phyloP scores from a whole-genome alignment of 73 alveolate genomes.

The Paramecium sexaurelia region DNA sequence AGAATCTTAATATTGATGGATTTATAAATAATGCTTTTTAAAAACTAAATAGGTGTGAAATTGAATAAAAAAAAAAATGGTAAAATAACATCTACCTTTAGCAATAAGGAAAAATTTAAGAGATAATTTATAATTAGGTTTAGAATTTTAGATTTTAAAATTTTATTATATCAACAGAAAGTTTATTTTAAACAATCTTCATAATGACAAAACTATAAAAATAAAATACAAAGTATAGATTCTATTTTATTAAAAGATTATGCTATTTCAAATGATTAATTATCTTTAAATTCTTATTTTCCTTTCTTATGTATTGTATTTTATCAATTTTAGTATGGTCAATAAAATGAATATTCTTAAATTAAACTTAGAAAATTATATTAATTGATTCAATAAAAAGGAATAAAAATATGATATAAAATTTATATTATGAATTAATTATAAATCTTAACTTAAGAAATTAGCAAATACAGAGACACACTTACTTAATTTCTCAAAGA shows the following conservation, averaged over 20 bases:
- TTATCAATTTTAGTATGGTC: not conserved
- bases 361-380: not conserved
- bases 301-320: no score
- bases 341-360: not conserved
- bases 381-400: not conserved
- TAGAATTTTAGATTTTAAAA: no score
- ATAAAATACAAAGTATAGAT: not conserved
- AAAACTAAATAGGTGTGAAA: no score
- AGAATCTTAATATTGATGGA: no score
- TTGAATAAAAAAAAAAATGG: no score
- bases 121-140: no score
- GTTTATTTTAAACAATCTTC: no score
- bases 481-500: constrained; percentile 33
- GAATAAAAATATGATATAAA: not conserved
- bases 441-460: not conserved
- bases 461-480: constrained; percentile 37
- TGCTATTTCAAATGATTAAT: not conserved
- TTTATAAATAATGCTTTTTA: no score
- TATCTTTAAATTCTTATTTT: no score
- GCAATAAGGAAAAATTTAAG: no score
- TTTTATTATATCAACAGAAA: no score
- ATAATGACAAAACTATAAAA: not conserved
- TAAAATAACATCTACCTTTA: no score
- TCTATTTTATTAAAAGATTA: not conserved
- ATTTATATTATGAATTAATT: not conserved